Conservation (phyloP, 257 asterid species). For the Solanum etuberosum region DNA sequence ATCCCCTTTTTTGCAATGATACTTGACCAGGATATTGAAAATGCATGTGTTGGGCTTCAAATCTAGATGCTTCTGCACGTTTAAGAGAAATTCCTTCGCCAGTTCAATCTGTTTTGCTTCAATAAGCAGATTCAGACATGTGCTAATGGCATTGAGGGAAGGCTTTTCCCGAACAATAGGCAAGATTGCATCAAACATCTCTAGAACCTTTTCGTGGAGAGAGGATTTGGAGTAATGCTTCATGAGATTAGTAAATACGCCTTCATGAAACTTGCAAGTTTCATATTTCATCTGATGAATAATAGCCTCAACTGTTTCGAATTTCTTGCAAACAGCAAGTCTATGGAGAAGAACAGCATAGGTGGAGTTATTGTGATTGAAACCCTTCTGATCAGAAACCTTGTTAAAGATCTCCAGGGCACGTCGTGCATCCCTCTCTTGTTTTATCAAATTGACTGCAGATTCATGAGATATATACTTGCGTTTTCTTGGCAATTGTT, state of each 20-base stretch:
- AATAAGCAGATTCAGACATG: constrained; percentile 81
- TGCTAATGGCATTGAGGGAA: constrained; percentile 73
- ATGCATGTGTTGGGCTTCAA: constrained; percentile 79
- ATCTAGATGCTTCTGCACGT: constrained; percentile 41
- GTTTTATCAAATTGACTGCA: constrained; percentile 39
- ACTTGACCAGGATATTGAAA: constrained; percentile 79
- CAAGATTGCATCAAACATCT: constrained; percentile 52
- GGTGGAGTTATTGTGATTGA: constrained; percentile 66
- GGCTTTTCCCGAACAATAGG: constrained; percentile 68
- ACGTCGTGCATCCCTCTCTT: constrained; percentile 45
- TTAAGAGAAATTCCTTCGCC: constrained; percentile 53
- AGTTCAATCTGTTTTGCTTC: constrained; percentile 57
- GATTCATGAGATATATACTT: constrained; percentile 52
- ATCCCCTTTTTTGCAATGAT: constrained; percentile 70
- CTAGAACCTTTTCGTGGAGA: constrained; percentile 60
- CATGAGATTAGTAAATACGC: constrained; percentile 82
- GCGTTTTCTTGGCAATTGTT: constrained; percentile 23
- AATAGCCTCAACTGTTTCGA: constrained; percentile 44
- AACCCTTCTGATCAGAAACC: constrained; percentile 61
- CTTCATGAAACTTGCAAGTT: constrained; percentile 84
- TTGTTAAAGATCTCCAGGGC: constrained; percentile 61
- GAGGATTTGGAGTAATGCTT: constrained; percentile 63
- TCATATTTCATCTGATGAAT: constrained; percentile 79
- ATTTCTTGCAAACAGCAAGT: constrained; percentile 60
- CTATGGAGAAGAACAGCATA: constrained; percentile 64